Conservation (phyloP, 225 moss, liverwort and hornwort species). For the Physcomitrellopsis africana region DNA sequence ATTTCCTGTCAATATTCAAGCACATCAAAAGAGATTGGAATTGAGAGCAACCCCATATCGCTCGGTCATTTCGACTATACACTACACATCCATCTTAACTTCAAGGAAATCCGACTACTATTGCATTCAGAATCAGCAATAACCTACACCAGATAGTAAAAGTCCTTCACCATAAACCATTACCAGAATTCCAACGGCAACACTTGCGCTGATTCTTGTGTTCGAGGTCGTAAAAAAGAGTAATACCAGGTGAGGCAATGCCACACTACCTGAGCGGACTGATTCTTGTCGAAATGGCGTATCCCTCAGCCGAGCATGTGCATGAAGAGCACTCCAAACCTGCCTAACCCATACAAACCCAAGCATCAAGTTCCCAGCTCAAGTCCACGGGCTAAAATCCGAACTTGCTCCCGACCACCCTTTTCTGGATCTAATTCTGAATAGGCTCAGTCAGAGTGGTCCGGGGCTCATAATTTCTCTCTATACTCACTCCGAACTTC, state of each 20-base stretch:
- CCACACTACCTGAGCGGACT: neutral
- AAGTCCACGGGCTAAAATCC: neutral
- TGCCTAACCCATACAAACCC: neutral
- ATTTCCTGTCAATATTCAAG: slow-evolving; percentile 2
- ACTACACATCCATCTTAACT: neutral
- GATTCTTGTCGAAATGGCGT: neutral
- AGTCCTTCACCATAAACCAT: no score
- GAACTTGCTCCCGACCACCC: slow-evolving; percentile 17
- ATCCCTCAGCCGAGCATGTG: neutral
- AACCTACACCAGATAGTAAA: no score
- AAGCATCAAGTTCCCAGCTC: slow-evolving; percentile 7
- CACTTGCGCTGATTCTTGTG: neutral
- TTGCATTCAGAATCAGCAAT: no score
- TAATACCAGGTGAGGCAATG: neutral
- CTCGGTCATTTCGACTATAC: neutral
- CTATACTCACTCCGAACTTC: neutral
- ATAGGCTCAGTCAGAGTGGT: slow-evolving; percentile 1
- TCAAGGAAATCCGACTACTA: neutral
- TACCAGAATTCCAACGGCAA: no score
- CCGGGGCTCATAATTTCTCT: neutral
- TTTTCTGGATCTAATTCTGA: neutral
- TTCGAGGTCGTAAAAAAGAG: neutral
- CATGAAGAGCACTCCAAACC: neutral
- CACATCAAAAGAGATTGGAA: slow-evolving; percentile 1
- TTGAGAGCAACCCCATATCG: neutral